These are phyloP conservation scores for Chalaropsis ovoidea DNA, from an alignment of 2,329 filamentous ascomycete species.

Conservation along the genomic window DNA sequence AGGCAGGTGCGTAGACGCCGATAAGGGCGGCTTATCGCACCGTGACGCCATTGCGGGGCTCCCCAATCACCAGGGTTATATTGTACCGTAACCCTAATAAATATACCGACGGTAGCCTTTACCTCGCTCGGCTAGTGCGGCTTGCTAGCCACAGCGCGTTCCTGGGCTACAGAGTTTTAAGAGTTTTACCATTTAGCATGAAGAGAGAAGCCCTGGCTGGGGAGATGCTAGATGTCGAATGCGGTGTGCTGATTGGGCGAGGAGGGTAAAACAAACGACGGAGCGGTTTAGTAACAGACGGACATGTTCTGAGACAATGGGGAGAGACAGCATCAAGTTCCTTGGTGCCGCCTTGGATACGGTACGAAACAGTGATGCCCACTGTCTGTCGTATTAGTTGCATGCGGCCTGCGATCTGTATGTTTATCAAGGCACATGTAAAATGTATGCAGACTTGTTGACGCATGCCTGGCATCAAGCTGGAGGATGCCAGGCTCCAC, in stretches of 20 bases:
- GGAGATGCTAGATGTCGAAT: no score
- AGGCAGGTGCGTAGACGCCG: not conserved
- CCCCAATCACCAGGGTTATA: not conserved
- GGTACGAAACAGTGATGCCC: no score
- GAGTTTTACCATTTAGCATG: not conserved
- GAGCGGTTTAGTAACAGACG: no score
- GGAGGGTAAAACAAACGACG: no score
- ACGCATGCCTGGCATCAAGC: not conserved
- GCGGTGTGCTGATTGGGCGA: no score
- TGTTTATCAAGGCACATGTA: no score
- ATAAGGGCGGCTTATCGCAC: conserved; percentile 6
- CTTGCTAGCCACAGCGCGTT: not conserved
- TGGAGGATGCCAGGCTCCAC: not conserved
- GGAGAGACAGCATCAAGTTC: no score
- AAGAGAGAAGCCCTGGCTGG: no score
- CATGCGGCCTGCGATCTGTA: no score
- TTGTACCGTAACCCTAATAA: not conserved
- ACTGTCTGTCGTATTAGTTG: no score
- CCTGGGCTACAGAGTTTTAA: not conserved
- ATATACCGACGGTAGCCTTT: not conserved
- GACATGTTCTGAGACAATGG: no score
- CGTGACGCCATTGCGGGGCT: not conserved
- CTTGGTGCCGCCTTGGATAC: no score
- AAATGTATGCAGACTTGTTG: not conserved
- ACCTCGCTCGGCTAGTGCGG: not conserved